Evolutionary conservation across 495 filamentous ascomycete genomes (phyloP).

Genomic region (Talaromyces stipitatus): DNA sequence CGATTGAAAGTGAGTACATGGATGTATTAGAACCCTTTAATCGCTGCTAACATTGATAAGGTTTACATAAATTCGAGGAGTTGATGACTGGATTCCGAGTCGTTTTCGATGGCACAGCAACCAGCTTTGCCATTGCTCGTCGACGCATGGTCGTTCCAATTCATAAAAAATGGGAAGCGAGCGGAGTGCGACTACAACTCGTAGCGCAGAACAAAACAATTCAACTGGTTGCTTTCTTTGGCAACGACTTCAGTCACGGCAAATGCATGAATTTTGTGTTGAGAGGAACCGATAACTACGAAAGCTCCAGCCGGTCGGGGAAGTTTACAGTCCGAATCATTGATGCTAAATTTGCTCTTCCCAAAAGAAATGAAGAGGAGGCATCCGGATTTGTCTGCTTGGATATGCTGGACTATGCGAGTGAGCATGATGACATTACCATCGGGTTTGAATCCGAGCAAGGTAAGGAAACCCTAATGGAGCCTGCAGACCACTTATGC

Average conservation of each 20-base stretch:
- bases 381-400: conserved; percentile 67
- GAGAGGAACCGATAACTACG: conserved; percentile 71
- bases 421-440: conserved; percentile 83
- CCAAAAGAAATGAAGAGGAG: conserved; percentile 50
- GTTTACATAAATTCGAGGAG: conserved; percentile 68
- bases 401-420: conserved; percentile 79
- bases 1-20: conserved; percentile 27
- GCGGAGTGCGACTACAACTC: conserved; percentile 65
- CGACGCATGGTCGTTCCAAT: conserved; percentile 82
- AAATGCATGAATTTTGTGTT: conserved; percentile 81
- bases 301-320: conserved; percentile 57
- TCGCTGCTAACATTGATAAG: conserved; percentile 40
- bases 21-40: conserved; percentile 9
- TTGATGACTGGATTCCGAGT: conserved; percentile 72
- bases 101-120: conserved; percentile 63
- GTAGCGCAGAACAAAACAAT: conserved; percentile 62
- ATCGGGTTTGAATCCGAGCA: conserved; percentile 71
- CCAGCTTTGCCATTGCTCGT: conserved; percentile 73
- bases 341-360: conserved; percentile 85
- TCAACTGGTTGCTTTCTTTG: conserved; percentile 75
- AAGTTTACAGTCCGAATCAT: conserved; percentile 66
- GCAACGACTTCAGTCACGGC: conserved; percentile 68
- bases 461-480: conserved; percentile 47
- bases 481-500: background rate
- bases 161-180: conserved; percentile 84